Percentiles rank a stretch among this genome's conserved stretches.
Conservation (phyloP, 768 basidiomycete species). For the Suillus bovinus region DNA sequence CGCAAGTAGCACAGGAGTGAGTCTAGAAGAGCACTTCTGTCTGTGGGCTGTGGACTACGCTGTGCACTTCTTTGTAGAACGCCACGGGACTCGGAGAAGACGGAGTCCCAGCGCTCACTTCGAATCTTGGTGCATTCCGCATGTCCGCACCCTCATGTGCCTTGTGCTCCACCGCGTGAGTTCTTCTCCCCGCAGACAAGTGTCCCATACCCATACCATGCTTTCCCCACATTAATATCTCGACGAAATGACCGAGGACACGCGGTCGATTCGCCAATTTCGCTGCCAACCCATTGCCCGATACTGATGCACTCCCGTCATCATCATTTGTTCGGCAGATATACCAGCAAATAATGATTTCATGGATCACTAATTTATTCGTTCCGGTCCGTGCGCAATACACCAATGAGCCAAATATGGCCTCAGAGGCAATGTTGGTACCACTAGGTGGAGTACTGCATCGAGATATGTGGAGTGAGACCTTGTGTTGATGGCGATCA, state of each 20-base stretch:
- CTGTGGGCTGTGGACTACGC: slow-evolving; percentile 20
- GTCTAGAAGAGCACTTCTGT: slow-evolving; percentile 21
- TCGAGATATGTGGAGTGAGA: neutral
- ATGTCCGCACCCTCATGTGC: neutral
- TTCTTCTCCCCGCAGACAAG: neutral
- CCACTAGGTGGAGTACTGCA: neutral
- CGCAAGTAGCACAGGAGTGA: slow-evolving; percentile 7
- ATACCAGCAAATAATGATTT: neutral
- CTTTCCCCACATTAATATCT: neutral
- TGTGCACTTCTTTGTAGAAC: slow-evolving; percentile 30
- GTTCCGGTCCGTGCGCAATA: neutral
- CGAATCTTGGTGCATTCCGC: neutral
- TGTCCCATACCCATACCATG: neutral
- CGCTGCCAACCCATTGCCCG: neutral
- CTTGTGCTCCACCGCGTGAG: neutral
- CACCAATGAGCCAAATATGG: neutral
- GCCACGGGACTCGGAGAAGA: slow-evolving; percentile 31
- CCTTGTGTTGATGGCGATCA: neutral
- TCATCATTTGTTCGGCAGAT: neutral
- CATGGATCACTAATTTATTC: neutral
- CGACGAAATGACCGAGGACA: too few species aligned
- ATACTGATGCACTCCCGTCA: neutral
- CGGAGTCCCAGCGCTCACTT: slow-evolving; percentile 25
- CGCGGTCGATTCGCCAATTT: neutral
- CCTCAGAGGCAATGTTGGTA: neutral